Evolutionary conservation across 2,329 filamentous ascomycete genomes (phyloP).

Genomic region (Fusarium sp.): DNA sequence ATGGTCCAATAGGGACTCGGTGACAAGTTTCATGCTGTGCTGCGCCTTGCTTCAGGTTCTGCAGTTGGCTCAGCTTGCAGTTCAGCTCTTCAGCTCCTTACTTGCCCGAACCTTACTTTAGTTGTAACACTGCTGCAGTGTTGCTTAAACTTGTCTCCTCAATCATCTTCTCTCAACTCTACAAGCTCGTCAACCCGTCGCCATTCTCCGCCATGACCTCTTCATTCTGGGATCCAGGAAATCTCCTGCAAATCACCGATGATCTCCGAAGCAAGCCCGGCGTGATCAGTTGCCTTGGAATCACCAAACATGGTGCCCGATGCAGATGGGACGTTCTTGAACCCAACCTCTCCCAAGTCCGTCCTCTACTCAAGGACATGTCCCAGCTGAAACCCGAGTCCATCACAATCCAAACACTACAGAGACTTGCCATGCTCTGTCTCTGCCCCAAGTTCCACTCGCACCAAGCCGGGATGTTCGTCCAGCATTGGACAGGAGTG

Average conservation of each 20-base stretch:
- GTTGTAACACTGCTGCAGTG: no score
- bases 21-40: background rate
- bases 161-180: background rate
- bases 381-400: background rate
- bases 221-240: conserved; percentile 1
- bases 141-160: background rate
- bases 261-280: background rate
- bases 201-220: background rate
- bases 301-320: background rate
- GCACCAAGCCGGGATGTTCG: background rate
- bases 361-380: background rate
- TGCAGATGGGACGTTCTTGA: background rate
- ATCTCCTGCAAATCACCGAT: conserved; percentile 8
- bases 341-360: background rate
- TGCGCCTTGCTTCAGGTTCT: background rate
- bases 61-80: background rate
- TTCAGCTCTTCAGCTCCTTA: background rate
- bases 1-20: background rate
- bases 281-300: background rate
- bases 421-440: background rate
- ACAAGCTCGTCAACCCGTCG: background rate
- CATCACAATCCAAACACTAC: background rate
- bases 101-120: background rate
- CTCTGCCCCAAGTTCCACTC: background rate
- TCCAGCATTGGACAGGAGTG: background rate